Percentiles rank a stretch among this genome's conserved stretches.
phyloP scores from a whole-genome alignment of 2,329 filamentous ascomycete species.

The Pseudogymnoascus sp. region DNA sequence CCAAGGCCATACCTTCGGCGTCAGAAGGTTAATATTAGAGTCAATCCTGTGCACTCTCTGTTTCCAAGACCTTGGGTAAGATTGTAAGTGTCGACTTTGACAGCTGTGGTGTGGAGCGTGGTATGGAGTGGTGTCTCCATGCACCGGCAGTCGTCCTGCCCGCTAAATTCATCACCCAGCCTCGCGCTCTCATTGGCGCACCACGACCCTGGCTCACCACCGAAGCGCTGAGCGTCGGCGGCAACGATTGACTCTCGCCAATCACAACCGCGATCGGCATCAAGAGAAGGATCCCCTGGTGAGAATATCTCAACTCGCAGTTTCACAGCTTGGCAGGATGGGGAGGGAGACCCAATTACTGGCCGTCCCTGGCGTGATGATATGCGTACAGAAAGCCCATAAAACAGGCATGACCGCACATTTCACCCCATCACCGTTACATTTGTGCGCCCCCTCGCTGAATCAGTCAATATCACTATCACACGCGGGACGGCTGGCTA shows the following conservation, averaged over 20 bases:
- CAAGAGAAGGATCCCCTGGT: not conserved
- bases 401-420: not conserved
- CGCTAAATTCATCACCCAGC: not conserved
- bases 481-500: not conserved
- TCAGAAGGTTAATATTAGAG: constrained; percentile 8
- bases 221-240: not conserved
- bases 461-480: constrained; percentile 1
- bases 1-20: constrained; percentile 2
- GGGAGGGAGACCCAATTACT: not conserved
- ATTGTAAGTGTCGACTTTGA: not conserved
- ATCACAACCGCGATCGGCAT: constrained; percentile 2
- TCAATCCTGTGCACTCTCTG: not conserved
- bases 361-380: not conserved
- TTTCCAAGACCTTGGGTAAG: not conserved
- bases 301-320: not conserved
- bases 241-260: not conserved
- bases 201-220: not conserved
- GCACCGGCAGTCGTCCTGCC: not conserved
- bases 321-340: not conserved
- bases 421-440: not conserved
- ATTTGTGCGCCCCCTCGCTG: not conserved
- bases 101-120: not conserved
- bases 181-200: not conserved
- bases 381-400: not conserved
- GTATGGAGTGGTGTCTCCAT: not conserved